Conservation (phyloP, 805 yeast genomes). For the Nakazawaea wickerhamii region DNA sequence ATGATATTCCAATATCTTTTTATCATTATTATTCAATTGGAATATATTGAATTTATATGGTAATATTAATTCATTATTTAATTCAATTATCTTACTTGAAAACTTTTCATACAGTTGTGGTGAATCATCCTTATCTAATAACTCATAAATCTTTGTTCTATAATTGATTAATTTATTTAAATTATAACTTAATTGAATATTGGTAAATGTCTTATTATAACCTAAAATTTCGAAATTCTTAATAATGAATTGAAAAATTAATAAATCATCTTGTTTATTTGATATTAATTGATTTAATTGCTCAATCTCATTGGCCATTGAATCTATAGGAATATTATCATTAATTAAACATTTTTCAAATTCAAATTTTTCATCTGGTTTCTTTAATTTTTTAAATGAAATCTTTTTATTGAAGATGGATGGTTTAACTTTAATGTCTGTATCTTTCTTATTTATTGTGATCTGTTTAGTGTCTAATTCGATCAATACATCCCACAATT, state of each 20-base stretch:
- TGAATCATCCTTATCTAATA: conserved; percentile 7
- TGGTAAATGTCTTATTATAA: conserved; percentile 1
- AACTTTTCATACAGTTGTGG: neutral
- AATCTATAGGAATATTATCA: neutral
- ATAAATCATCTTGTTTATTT: conserved; percentile 11
- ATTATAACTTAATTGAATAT: conserved; percentile 5
- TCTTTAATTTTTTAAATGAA: conserved; percentile 4
- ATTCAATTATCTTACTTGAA: neutral
- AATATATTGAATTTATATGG: conserved; percentile 8
- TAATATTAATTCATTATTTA: conserved; percentile 1
- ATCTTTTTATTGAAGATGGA: neutral
- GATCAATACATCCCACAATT: conserved; percentile 56
- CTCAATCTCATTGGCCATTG: neutral
- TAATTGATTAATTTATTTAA: conserved; percentile 9
- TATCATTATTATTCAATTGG: conserved; percentile 2
- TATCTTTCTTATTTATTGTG: conserved; percentile 13
- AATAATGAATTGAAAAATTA: conserved; percentile 3
- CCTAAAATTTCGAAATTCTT: conserved; percentile 7
- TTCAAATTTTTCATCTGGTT: conserved; percentile 8
- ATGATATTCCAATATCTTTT: conserved; percentile 2
- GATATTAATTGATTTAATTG: conserved; percentile 4
- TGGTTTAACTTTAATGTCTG: too few relatives aligned
- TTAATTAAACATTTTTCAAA: conserved; percentile 7
- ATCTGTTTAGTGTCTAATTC: conserved; percentile 50
- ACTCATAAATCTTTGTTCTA: conserved; percentile 7